A percentile compares a stretch with the other conserved stretches of the same genome.
Conservation (phyloP, 768 basidiomycete genomes). For the Suillus hirtellus region DNA sequence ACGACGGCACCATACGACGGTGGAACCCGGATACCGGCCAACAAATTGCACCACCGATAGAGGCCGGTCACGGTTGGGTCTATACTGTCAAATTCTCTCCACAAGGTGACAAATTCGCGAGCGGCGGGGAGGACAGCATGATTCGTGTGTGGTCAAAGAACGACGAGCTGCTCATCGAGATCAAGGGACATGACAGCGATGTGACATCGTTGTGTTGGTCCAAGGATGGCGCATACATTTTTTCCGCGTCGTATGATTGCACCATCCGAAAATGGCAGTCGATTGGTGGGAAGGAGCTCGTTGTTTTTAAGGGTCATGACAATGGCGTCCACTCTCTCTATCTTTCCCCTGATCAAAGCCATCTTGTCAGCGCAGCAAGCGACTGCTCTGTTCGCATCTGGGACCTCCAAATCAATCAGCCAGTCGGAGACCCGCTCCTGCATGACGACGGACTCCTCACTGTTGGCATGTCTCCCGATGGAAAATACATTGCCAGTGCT, state of each 20-base stretch:
- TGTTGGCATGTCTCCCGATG: not conserved
- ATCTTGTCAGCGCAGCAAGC: not conserved
- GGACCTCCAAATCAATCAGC: not conserved
- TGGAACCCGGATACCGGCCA: not conserved
- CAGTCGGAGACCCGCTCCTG: not conserved
- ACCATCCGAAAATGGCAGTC: not conserved
- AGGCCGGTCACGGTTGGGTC: not conserved
- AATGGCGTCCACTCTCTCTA: rapidly evolving
- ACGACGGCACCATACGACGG: not conserved
- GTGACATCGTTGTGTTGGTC: not conserved
- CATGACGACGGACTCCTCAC: not conserved
- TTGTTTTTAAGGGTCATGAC: not conserved
- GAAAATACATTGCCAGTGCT: not conserved
- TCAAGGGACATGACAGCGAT: rapidly evolving
- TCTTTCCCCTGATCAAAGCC: not conserved
- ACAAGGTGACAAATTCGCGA: not conserved
- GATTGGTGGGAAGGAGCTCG: not conserved
- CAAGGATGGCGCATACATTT: not conserved
- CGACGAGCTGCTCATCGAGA: not conserved
- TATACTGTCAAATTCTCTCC: not conserved
- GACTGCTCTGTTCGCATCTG: not conserved
- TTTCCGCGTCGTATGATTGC: not conserved
- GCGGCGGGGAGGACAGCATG: not conserved
- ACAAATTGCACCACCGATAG: not conserved
- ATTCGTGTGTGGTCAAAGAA: not conserved